Conservation (phyloP, 2,329 filamentous ascomycete species). For the Trichoderma polysporum region DNA sequence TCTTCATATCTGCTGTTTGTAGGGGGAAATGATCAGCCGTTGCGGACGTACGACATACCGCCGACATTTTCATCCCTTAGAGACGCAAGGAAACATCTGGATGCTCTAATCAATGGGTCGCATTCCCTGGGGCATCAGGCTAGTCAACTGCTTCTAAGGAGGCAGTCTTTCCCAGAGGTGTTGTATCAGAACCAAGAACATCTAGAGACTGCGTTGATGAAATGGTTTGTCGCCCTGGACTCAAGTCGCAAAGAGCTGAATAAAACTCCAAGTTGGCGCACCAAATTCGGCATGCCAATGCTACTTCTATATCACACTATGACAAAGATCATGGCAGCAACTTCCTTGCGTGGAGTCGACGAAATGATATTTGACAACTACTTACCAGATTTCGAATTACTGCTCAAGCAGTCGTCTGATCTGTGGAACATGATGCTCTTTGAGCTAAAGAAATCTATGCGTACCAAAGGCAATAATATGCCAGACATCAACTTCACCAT, state of each 20-base stretch:
- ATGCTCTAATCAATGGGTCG: conserved; percentile 10
- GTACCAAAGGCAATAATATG: not conserved
- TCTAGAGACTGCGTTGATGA: conserved; percentile 1
- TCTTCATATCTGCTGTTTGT: conserved; percentile 23
- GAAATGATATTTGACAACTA: conserved; percentile 19
- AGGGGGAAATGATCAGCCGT: conserved; percentile 15
- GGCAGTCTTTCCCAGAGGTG: not conserved
- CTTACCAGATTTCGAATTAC: not conserved
- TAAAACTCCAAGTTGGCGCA: not conserved
- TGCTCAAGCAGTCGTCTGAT: conserved; percentile 6
- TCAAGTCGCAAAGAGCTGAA: not conserved
- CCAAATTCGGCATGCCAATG: conserved; percentile 6
- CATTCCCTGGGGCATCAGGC: not conserved
- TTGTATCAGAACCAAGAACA: not conserved
- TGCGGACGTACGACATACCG: conserved; percentile 20
- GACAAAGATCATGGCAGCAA: conserved; percentile 19
- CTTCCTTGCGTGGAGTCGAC: conserved; percentile 10
- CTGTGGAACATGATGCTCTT: conserved; percentile 1
- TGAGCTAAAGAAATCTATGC: not conserved
- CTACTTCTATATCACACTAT: conserved; percentile 17
- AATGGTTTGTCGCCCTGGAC: not conserved
- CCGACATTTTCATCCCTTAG: not conserved
- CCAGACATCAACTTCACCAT: conserved; percentile 17
- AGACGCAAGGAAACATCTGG: conserved; percentile 13
- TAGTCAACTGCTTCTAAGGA: not conserved